Base-by-base conservation (phyloP, 208 protist species). In the Crithidia expoeki region DNA sequence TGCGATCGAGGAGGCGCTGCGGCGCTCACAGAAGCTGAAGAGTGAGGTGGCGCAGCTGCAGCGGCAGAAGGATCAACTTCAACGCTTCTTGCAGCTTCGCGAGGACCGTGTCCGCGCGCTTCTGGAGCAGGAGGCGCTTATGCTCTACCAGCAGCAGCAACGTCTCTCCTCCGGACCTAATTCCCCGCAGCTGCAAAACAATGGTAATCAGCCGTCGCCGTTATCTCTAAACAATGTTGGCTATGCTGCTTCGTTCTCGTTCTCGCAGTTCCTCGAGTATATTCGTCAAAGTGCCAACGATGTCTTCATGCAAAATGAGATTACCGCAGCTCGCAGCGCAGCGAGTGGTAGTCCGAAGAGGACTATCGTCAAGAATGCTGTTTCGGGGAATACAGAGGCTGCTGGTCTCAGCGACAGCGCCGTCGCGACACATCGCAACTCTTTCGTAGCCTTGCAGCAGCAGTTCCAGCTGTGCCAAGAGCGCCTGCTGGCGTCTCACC, bases 51-150 rank as follows among this genome's bases (percentile, higher is more conserved):
- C 78, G 21, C 82, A 83, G 64, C 76, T 95, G 38, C 74, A 81
- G 53, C 66, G 78, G 46, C 87, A 92, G 77, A 93, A 89, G 73
- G 88, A 95, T 16, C 84, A 89, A 40, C 81, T 95, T 30, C 80
- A 85, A 51, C 73, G 78, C 21, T 88, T 80, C 67, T 79, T 95
- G 77, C 66, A 74, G 16, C 61, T 88, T 5, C 84, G 80, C 28
- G 79, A 95, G 73, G 77, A 88, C 47, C 82, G 83, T 21, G 74
- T 95, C 47, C 42, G 60, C 2, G 79, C 87, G 9, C 72, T 91
- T 32, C 65, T 89, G 40, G 79, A 86, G 59, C 74, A 76, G 46
- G 84, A 84, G 42, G 79, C 75, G 25, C 50, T 91, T 23, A 33
- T 75, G 7, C 66, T 66, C 0, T 52, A 25, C 34, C 46, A 55